These are phyloP conservation scores for Cymbopogon citratus DNA, from an alignment of 176 grass and related monocot genomes.

Conservation along the genomic window DNA sequence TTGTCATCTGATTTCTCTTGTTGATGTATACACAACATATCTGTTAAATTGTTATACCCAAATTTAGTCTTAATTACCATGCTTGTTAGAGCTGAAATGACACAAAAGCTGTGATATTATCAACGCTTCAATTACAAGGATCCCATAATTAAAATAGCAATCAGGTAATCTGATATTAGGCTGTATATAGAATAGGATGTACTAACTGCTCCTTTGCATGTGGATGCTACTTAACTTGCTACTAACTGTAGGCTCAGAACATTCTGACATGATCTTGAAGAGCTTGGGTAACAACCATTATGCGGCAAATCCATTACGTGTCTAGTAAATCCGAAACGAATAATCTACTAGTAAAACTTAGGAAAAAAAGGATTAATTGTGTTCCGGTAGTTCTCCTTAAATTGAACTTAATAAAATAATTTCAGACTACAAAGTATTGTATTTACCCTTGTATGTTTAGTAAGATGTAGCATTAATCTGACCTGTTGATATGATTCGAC, in stretches of 20 bases:
- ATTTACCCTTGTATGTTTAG: not conserved
- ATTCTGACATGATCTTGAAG: not conserved
- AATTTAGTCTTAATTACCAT: not conserved
- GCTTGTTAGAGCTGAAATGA: not conserved
- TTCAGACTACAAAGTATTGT: not conserved
- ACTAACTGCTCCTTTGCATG: too few relatives aligned
- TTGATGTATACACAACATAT: not conserved
- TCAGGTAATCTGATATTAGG: not conserved
- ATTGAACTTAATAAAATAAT: not conserved
- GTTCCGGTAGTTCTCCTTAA: not conserved
- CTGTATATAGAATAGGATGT: not conserved
- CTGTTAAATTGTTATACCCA: not conserved
- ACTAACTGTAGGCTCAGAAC: not conserved
- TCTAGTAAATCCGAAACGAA: not conserved
- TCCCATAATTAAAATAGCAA: not conserved
- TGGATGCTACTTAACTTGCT: too few relatives aligned
- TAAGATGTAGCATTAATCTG: not conserved
- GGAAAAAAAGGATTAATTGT: not conserved
- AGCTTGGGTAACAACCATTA: not conserved
- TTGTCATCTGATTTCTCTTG: not conserved
- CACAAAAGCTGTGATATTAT: not conserved
- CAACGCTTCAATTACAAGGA: not conserved
- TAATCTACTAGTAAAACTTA: not conserved
- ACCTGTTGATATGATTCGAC: not conserved
- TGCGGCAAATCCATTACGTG: not conserved